Evolutionary conservation across 2,329 filamentous ascomycete species (phyloP).

Genomic region (Annulohypoxylon truncatum): DNA sequence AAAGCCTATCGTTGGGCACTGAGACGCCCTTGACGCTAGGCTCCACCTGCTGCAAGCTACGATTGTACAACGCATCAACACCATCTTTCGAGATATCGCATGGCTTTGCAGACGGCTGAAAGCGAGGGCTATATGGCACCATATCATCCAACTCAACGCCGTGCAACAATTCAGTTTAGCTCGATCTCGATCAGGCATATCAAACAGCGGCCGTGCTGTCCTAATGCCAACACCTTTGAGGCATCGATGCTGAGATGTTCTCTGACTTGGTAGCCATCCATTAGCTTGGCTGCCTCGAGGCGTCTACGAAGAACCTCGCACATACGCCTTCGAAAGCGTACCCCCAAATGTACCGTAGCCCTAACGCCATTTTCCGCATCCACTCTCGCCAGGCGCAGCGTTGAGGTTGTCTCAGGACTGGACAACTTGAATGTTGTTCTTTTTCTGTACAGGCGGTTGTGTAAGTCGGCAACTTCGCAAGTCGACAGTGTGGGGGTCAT

Average conservation of each 20-base stretch:
- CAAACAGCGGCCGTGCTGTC: constrained; percentile 26
- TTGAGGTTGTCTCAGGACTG: constrained; percentile 68
- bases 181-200: constrained; percentile 43
- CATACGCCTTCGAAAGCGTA: constrained; percentile 2
- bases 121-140: constrained; percentile 45
- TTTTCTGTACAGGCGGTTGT: constrained; percentile 70
- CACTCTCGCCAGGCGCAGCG: constrained; percentile 24
- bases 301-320: constrained; percentile 22
- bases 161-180: constrained; percentile 37
- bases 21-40: constrained; percentile 59
- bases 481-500: constrained; percentile 22
- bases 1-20: constrained; percentile 60
- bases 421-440: constrained; percentile 89
- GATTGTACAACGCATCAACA: constrained; percentile 64
- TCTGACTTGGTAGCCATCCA: constrained; percentile 25
- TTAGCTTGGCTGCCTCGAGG: constrained; percentile 16
- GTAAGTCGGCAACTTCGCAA: constrained; percentile 36
- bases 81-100: constrained; percentile 48
- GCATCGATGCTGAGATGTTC: constrained; percentile 17
- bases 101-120: constrained; percentile 42
- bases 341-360: constrained; percentile 16
- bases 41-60: constrained; percentile 47
- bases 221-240: constrained; percentile 22
- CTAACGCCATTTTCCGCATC: constrained; percentile 15
- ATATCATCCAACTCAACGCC: constrained; percentile 40